phyloP scores from a whole-genome alignment of 2,329 filamentous ascomycete genomes.

The Apiospora kogelbergensis region DNA sequence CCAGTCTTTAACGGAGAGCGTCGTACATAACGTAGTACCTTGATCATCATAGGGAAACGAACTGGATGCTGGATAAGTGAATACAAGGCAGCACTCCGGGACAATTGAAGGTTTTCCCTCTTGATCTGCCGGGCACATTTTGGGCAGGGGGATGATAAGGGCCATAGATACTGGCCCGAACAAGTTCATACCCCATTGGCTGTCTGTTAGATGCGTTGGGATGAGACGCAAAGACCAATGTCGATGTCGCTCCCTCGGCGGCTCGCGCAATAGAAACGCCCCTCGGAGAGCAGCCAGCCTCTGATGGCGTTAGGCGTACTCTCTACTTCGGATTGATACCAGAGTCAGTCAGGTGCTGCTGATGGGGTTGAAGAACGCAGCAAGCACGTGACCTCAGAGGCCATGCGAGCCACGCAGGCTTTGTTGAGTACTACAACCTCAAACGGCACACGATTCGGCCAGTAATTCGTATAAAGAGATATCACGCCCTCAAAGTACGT shows the following conservation, averaged over 20 bases:
- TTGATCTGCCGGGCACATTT: too few relatives aligned
- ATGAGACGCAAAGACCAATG: background rate
- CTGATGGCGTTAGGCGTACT: background rate
- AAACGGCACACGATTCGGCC: background rate
- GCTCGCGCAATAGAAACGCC: background rate
- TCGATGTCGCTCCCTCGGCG: background rate
- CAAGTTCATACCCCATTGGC: background rate
- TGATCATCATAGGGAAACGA: too few relatives aligned
- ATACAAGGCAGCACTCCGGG: too few relatives aligned
- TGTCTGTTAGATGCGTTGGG: background rate
- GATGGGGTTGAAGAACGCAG: background rate
- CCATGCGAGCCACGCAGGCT: background rate
- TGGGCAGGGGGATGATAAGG: too few relatives aligned
- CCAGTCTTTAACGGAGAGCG: too few relatives aligned
- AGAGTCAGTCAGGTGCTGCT: background rate
- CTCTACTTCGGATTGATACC: background rate
- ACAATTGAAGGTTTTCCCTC: too few relatives aligned
- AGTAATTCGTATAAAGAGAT: background rate
- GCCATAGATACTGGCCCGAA: too few relatives aligned
- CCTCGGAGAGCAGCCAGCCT: background rate
- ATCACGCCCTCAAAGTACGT: background rate
- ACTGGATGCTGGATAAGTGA: too few relatives aligned
- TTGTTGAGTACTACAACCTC: background rate
- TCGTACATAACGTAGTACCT: too few relatives aligned
- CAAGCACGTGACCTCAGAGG: background rate